Evolutionary conservation across 1,284 basidiomycete genomes (phyloP).

Genomic region (Trichosporon asahii): DNA sequence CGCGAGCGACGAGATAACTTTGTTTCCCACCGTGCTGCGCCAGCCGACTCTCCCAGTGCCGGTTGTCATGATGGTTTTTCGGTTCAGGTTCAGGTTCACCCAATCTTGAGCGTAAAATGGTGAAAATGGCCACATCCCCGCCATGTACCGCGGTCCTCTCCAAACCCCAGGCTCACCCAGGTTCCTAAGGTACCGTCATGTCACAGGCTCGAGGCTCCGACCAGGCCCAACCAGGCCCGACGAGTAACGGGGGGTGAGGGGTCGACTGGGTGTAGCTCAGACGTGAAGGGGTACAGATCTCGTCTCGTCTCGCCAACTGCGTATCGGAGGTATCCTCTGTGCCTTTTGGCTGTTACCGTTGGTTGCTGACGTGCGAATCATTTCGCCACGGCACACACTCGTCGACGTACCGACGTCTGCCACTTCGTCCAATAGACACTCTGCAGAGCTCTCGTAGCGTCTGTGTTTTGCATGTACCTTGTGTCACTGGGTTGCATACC

Average conservation of each 20-base stretch:
- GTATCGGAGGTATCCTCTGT: background rate
- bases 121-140: background rate
- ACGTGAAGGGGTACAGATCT: background rate
- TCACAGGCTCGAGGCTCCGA: background rate
- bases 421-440: background rate
- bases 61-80: background rate
- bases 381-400: background rate
- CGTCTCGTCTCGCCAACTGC: background rate
- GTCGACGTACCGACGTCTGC: background rate
- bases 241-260: background rate
- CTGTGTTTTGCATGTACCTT: background rate
- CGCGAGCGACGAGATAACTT: constrained; percentile 5
- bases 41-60: background rate
- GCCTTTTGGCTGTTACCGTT: background rate
- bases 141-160: too few species aligned
- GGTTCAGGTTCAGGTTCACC: constrained; percentile 10
- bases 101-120: background rate
- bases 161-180: background rate
- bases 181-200: background rate
- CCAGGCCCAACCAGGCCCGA: background rate
- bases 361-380: background rate
- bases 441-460: background rate
- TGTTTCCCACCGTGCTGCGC: background rate
- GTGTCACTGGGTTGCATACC: background rate
- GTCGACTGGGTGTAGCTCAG: background rate